Conservation (phyloP, 106 monocot genomes). For the Apostasia shenzhenica region DNA sequence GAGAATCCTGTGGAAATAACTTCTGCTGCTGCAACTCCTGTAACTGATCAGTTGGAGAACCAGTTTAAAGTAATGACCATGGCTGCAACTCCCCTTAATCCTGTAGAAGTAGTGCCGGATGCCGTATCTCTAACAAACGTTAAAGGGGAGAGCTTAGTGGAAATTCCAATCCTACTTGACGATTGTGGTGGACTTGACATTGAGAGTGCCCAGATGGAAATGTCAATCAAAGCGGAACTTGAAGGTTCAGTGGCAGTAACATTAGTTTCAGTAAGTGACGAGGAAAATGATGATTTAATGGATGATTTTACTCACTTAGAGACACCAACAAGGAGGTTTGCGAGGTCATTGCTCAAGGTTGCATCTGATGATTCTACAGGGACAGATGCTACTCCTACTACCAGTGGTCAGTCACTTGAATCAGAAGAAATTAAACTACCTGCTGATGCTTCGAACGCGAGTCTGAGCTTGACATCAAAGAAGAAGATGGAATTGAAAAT, state of each 20-base stretch:
- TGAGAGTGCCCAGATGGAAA: background rate
- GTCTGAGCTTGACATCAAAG: constrained; percentile 15
- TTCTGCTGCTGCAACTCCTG: background rate
- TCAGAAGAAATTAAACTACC: constrained; percentile 14
- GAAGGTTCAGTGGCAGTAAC: constrained; percentile 4
- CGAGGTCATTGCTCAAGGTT: constrained; percentile 29
- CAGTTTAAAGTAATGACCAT: too few relatives aligned
- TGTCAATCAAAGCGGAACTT: constrained; percentile 1
- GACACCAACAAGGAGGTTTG: constrained; percentile 25
- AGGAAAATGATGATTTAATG: background rate
- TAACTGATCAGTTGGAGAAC: background rate
- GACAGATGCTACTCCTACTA: constrained; percentile 3
- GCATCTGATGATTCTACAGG: constrained; percentile 11
- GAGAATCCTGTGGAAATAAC: background rate
- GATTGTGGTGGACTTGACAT: background rate
- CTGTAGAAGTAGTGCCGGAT: too few relatives aligned
- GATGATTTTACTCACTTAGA: background rate
- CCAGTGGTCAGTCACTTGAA: constrained; percentile 5
- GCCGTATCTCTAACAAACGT: too few relatives aligned
- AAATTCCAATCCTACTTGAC: background rate
- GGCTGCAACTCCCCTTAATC: too few relatives aligned
- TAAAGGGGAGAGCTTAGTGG: background rate
- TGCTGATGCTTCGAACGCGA: constrained; percentile 5
- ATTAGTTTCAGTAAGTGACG: background rate
- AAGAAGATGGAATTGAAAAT: constrained; percentile 75